Percentiles rank a stretch among this genome's conserved stretches.
Evolutionary conservation across 208 protist genomes (phyloP).

Genomic region (Herpetomonas muscarum): DNA sequence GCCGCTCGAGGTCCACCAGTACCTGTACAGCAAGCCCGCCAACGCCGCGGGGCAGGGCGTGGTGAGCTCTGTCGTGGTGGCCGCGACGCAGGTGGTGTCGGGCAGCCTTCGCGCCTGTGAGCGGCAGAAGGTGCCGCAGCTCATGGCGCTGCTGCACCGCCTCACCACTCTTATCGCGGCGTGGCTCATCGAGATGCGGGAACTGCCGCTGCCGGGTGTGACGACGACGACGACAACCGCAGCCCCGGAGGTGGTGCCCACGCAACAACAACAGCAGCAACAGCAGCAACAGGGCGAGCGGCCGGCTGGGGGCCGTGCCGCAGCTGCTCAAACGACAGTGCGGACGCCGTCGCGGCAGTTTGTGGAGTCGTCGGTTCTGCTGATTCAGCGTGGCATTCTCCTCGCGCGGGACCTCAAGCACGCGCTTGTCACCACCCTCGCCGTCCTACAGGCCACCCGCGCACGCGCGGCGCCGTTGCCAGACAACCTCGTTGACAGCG

Average conservation of each 20-base stretch:
- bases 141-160: constrained; percentile 22
- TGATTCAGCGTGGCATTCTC: constrained; percentile 60
- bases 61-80: neutral
- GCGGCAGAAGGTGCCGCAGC: neutral
- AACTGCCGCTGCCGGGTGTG: neutral
- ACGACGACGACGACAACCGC: neutral
- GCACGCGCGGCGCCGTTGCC: constrained; percentile 39
- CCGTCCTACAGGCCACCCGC: constrained; percentile 64
- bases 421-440: constrained; percentile 59
- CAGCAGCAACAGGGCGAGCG: neutral
- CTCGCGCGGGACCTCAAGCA: constrained; percentile 54
- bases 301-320: constrained; percentile 35
- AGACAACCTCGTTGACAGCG: constrained; percentile 41
- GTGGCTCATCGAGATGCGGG: constrained; percentile 10
- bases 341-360: constrained; percentile 28
- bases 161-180: constrained; percentile 30
- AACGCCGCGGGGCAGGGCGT: constrained; percentile 6
- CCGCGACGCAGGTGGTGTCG: neutral
- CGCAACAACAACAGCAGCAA: neutral
- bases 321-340: constrained; percentile 27
- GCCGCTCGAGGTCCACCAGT: constrained; percentile 2
- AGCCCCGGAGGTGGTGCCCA: too few species aligned
- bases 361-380: constrained; percentile 31
- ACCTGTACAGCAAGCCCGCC: constrained; percentile 18
- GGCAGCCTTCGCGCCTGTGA: neutral